Percentiles rank a stretch among this genome's conserved stretches.
Evolutionary conservation across 441 rosid species (phyloP).

Genomic region (Syzygium syzygioides): DNA sequence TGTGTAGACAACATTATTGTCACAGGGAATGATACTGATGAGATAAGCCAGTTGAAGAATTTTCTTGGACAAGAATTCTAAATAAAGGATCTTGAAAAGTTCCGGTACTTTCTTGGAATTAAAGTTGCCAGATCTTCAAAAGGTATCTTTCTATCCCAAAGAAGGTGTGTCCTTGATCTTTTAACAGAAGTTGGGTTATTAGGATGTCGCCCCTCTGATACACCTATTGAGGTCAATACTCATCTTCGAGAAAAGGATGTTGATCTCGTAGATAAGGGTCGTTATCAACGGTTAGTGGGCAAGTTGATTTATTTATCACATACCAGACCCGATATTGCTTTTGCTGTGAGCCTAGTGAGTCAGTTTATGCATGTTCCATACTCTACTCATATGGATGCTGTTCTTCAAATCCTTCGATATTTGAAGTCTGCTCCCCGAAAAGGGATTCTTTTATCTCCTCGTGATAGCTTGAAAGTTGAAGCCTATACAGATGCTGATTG

Average conservation of each 20-base stretch:
- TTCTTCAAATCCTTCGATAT: neutral
- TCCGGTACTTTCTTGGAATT: neutral
- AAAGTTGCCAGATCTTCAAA: neutral
- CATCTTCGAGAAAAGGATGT: neutral
- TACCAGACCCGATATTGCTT: neutral
- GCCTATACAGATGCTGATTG: rapidly evolving
- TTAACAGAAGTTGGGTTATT: neutral
- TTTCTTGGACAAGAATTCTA: neutral
- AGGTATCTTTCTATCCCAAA: neutral
- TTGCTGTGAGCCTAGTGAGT: neutral
- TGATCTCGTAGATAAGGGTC: neutral
- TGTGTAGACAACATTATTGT: neutral
- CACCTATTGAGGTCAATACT: neutral
- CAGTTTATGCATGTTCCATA: neutral
- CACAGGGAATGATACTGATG: neutral
- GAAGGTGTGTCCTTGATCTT: neutral
- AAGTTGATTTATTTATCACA: neutral
- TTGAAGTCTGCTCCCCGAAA: neutral
- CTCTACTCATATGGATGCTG: neutral
- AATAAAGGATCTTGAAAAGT: neutral
- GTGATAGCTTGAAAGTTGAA: neutral
- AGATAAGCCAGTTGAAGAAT: neutral
- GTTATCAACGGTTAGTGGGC: neutral
- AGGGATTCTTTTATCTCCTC: neutral
- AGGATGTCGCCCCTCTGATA: neutral